These are phyloP conservation scores for Acanthamoeba lenticulata DNA, from an alignment of 208 protist genomes.

Conservation along the genomic window DNA sequence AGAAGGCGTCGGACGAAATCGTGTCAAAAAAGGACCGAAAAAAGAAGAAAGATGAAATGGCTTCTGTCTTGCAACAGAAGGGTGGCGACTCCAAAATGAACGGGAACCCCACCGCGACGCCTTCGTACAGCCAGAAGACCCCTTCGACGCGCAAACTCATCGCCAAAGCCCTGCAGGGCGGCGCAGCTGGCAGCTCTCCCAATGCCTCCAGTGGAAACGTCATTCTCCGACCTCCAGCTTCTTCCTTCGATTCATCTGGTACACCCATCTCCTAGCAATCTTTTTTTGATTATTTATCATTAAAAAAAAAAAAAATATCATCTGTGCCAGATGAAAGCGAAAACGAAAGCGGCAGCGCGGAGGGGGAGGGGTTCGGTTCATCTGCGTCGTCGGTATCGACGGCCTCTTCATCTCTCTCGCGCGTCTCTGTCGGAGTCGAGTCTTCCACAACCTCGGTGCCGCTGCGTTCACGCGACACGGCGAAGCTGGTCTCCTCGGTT, in stretches of 20 bases:
- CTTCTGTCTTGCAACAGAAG: background rate
- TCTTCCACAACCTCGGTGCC: background rate
- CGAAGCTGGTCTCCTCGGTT: background rate
- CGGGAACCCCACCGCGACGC: background rate
- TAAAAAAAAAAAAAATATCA: background rate
- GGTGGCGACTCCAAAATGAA: background rate
- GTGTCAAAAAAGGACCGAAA: background rate
- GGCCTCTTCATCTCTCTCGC: background rate
- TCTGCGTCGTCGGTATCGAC: background rate
- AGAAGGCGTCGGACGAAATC: background rate
- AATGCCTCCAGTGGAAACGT: background rate
- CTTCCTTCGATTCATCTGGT: background rate
- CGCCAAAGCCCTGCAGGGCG: background rate
- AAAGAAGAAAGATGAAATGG: background rate
- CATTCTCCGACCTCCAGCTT: background rate
- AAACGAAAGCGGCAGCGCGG: background rate
- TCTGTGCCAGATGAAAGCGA: background rate
- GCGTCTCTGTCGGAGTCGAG: background rate
- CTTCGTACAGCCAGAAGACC: background rate
- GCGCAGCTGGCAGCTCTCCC: background rate
- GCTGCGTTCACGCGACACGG: background rate
- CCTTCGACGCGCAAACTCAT: background rate
- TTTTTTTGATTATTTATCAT: background rate
- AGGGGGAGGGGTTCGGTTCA: background rate
- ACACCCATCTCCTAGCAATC: background rate